These are phyloP conservation scores for Cyphellophora europaea DNA, from an alignment of 2,329 filamentous ascomycete species.

Conservation along the genomic window DNA sequence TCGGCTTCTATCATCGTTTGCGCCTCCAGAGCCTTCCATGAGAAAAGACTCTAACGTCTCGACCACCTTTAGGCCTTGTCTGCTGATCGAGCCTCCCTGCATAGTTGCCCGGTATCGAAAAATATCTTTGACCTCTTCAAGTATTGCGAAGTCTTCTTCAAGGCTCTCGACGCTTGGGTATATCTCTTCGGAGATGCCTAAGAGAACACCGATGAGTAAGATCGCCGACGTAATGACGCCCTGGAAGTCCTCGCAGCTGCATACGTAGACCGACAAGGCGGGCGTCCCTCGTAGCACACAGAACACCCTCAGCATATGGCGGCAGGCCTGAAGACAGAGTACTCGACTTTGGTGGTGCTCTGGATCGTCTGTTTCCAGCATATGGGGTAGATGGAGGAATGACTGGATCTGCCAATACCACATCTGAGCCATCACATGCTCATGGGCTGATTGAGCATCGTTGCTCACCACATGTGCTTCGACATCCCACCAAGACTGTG, in stretches of 20 bases:
- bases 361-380: constrained; percentile 11
- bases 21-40: constrained; percentile 5
- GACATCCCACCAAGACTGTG: constrained; percentile 13
- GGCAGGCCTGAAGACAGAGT: constrained; percentile 12
- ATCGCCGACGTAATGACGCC: constrained; percentile 14
- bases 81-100: constrained; percentile 14
- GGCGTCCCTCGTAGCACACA: constrained; percentile 12
- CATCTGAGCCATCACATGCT: constrained; percentile 14
- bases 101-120: constrained; percentile 15
- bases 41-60: constrained; percentile 15
- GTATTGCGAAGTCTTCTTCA: constrained; percentile 11
- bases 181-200: constrained; percentile 4
- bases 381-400: constrained; percentile 16
- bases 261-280: constrained; percentile 15
- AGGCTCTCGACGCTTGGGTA: constrained; percentile 1
- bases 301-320: constrained; percentile 14
- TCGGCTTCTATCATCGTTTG: background rate
- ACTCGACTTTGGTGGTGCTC: constrained; percentile 8
- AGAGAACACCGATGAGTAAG: constrained; percentile 13
- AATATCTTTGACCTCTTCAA: constrained; percentile 16
- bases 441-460: constrained; percentile 8
- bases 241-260: constrained; percentile 18
- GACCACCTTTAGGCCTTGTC: constrained; percentile 14
- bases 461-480: constrained; percentile 5
- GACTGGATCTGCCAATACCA: constrained; percentile 18